phyloP scores from a whole-genome alignment of 2,329 filamentous ascomycete genomes.

The Leptographium procerum region DNA sequence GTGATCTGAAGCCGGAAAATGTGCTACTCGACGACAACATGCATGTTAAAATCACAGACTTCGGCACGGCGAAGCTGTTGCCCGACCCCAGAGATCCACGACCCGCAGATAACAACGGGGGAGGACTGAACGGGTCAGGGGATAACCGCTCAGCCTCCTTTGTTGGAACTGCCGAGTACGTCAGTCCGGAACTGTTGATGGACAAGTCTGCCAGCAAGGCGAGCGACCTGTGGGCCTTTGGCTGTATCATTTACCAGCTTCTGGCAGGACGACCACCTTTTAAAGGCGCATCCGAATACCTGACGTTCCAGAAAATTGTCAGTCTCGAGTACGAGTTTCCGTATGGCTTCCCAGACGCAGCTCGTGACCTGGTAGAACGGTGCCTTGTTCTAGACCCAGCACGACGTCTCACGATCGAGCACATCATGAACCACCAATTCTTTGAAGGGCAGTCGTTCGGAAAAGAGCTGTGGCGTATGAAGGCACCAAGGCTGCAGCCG shows the following conservation, averaged over 20 bases:
- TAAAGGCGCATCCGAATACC: slow-evolving; percentile 89
- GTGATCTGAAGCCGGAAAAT: slow-evolving; percentile 94
- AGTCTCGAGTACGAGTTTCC: slow-evolving; percentile 90
- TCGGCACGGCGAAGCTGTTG: slow-evolving; percentile 93
- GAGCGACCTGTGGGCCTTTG: slow-evolving; percentile 96
- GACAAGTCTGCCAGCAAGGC: slow-evolving; percentile 97
- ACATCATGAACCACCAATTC: slow-evolving; percentile 94
- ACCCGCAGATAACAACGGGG: slow-evolving; percentile 22
- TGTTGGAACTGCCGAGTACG: slow-evolving; percentile 95
- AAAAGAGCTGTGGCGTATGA: slow-evolving; percentile 74
- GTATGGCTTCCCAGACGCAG: slow-evolving; percentile 71
- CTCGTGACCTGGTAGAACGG: slow-evolving; percentile 80
- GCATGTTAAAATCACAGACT: slow-evolving; percentile 98
- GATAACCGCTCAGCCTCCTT: slow-evolving; percentile 81
- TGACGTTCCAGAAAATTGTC: slow-evolving; percentile 98
- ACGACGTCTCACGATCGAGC: slow-evolving; percentile 77
- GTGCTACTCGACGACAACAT: slow-evolving; percentile 90
- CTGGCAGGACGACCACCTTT: slow-evolving; percentile 93
- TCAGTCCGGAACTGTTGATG: slow-evolving; percentile 91
- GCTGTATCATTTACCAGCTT: slow-evolving; percentile 94
- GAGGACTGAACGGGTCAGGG: slow-evolving; percentile 25
- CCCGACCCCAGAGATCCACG: slow-evolving; percentile 42
- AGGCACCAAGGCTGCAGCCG: slow-evolving; percentile 75
- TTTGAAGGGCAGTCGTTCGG: slow-evolving; percentile 84
- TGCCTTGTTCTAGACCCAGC: slow-evolving; percentile 81